phyloP scores from a whole-genome alignment of 805 yeast genomes.

The Ogataea polymorpha region DNA sequence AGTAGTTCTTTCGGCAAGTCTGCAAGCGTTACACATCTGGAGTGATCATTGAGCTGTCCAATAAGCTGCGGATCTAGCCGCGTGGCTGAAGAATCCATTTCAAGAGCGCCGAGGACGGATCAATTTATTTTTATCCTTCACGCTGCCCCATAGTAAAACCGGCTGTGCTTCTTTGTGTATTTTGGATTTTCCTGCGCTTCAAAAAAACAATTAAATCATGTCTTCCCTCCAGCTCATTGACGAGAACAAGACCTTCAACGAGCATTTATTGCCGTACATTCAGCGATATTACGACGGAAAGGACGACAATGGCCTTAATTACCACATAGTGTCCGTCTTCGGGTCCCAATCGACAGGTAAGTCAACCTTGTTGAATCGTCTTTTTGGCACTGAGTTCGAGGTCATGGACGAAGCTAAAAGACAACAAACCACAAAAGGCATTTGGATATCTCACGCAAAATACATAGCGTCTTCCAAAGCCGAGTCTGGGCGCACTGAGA shows the following conservation, averaged over 20 bases:
- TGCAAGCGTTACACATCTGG: conserved; percentile 3
- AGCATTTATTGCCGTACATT: conserved; percentile 31
- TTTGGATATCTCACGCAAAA: conserved; percentile 66
- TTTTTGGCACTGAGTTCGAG: conserved; percentile 85
- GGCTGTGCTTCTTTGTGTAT: conserved; percentile 2
- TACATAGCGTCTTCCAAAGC: conserved; percentile 30
- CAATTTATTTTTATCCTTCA: conserved; percentile 7
- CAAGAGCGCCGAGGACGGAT: conserved; percentile 5
- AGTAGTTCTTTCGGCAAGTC: conserved; percentile 26
- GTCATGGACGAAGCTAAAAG: conserved; percentile 87
- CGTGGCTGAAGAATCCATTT: conserved; percentile 3
- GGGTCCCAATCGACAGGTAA: conserved; percentile 98
- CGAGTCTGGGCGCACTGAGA: conserved; percentile 13
- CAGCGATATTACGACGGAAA: conserved; percentile 24
- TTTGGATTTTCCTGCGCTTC: conserved; percentile 2
- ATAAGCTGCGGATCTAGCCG: background rate
- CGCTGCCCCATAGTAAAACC: conserved; percentile 3
- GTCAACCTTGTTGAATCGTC: conserved; percentile 80
- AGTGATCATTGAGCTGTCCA: no score
- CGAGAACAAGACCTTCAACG: conserved; percentile 54
- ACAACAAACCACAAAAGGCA: conserved; percentile 88
- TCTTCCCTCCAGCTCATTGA: conserved; percentile 59
- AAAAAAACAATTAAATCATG: conserved; percentile 1
- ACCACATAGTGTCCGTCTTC: conserved; percentile 91
- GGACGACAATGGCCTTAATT: conserved; percentile 57